Conservation (phyloP, 306 rosid species). For the Acacia melanoxylon region DNA sequence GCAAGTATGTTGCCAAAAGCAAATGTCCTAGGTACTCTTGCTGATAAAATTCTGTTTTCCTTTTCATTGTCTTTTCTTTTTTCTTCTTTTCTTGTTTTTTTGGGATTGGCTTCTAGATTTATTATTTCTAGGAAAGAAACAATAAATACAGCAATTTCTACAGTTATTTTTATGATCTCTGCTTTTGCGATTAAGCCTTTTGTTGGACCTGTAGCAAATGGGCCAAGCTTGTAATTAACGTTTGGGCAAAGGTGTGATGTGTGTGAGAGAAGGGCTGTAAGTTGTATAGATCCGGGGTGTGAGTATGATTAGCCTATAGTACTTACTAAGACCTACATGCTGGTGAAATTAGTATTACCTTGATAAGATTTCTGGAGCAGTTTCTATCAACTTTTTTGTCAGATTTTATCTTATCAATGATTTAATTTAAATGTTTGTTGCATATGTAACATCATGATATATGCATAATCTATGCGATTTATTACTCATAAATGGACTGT, state of each 20-base stretch:
- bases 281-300: background rate
- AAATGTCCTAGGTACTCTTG: background rate
- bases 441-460: background rate
- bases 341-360: background rate
- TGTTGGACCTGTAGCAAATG: background rate
- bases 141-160: background rate
- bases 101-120: background rate
- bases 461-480: background rate
- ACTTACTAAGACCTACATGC: background rate
- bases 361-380: background rate
- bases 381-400: background rate
- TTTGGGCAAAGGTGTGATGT: background rate
- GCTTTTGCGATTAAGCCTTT: background rate
- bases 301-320: background rate
- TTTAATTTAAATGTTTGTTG: background rate
- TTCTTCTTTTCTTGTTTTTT: too few relatives aligned
- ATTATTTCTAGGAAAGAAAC: too few relatives aligned
- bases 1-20: background rate
- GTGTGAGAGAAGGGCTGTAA: background rate
- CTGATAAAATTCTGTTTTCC: background rate
- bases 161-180: background rate
- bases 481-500: constrained; percentile 16
- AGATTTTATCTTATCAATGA: background rate
- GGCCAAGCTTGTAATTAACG: background rate
- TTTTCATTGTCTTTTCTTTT: background rate